phyloP scores from a whole-genome alignment of 441 rosid species.

The Cnidoscolus chayamansa region DNA sequence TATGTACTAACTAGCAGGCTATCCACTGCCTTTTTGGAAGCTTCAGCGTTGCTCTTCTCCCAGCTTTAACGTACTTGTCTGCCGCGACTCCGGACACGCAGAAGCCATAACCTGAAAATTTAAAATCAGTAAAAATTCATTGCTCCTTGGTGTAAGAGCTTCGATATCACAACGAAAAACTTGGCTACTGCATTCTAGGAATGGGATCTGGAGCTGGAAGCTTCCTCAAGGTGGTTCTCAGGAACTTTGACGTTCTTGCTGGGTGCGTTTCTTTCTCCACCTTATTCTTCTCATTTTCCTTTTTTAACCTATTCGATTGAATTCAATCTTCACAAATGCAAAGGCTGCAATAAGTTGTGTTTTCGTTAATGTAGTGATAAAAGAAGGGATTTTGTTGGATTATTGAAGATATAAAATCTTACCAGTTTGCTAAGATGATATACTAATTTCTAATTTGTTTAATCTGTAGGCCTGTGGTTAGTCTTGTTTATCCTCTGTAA shows the following conservation, averaged over 20 bases:
- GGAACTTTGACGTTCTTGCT: slow-evolving; percentile 93
- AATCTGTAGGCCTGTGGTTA: slow-evolving; percentile 81
- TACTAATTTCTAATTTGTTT: slow-evolving; percentile 22
- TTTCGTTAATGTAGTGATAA: not conserved
- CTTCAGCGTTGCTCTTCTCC: not conserved
- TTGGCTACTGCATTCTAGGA: not conserved
- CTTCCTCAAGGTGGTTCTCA: slow-evolving; percentile 69
- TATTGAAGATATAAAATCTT: not conserved
- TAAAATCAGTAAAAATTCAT: not conserved
- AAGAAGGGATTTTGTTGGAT: not conserved
- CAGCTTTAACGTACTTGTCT: slow-evolving; percentile 5
- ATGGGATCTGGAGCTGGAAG: slow-evolving; percentile 57
- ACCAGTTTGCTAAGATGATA: not conserved
- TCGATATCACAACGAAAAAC: too few relatives aligned
- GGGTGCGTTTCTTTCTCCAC: slow-evolving; percentile 39
- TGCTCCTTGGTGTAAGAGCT: too few relatives aligned
- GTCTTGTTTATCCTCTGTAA: slow-evolving; percentile 93
- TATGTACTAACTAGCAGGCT: not conserved
- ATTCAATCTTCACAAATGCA: not conserved
- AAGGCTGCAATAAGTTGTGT: not conserved
- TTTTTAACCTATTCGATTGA: not conserved
- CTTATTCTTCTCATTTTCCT: not conserved
- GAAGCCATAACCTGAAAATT: slow-evolving; percentile 11
- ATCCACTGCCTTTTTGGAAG: not conserved
- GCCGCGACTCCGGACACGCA: not conserved